Evolutionary conservation across 345 rosid species (phyloP), one percentile per base, ranked within the genome.

Genomic region (Arabidopsis suecica): DNA sequence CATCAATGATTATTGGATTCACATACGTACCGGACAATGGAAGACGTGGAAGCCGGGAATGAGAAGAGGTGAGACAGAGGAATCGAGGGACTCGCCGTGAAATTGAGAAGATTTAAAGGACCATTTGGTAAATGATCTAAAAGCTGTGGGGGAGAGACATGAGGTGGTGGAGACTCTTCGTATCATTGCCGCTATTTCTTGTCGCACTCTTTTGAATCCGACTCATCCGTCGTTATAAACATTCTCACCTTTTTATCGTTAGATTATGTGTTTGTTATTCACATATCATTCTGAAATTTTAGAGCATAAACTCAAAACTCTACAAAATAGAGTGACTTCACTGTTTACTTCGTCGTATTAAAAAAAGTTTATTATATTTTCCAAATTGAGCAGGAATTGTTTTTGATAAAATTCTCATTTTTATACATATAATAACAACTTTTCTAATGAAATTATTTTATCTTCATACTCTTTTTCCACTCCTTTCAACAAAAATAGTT

Each of bases 31-130:
- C 0, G 97, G 97, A 80, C 99, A 90, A 34, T 90, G 97, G 82
- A 95, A 95, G 79, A 89, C 88, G 81, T 95, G 97, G 84, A 92
- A 78, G 73, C 99, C 99, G 41, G 88, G 85, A 68, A 83, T 64
- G 76, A 85, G 85, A 77, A 84, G 49, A 2, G 91, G 67, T 45
- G 83, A 81, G 58, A 82, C 30, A 49, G 91, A 82, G 47, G 84
- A 81, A 78, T 78, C 80, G 59, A 74, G 66, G 68, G 86, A 72
- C 65, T 86, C 83, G 45, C 86, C 85, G 13, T 87, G 85, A 61
- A 81, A 42, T 49, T 77, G 66, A 38, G 58, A 61, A 61, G 88
- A 78, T 33, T 68, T 71, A 80, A 83, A 82, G 81, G 90, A 81
- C 83, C 91, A 81, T 63, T 55, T 86, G 40, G 82, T 75, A 54